Evolutionary conservation across 2,329 filamentous ascomycete genomes (phyloP).

Genomic region (Clarireedia homoeocarpa): DNA sequence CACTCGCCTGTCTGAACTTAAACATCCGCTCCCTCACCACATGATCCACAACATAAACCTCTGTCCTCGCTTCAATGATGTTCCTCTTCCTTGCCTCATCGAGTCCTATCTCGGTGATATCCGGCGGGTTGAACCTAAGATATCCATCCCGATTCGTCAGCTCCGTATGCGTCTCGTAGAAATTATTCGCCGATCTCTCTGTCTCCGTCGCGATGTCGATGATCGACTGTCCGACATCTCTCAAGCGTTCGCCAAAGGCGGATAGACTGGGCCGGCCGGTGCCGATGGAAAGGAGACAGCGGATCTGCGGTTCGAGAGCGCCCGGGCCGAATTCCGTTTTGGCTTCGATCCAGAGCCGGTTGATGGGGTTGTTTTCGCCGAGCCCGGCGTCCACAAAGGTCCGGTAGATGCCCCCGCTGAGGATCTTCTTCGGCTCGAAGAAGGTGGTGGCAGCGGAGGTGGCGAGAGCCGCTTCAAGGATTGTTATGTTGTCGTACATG

Average conservation of each 20-base stretch:
- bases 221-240: slow-evolving; percentile 24
- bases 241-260: slow-evolving; percentile 24
- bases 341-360: neutral
- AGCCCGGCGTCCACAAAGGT: neutral
- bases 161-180: neutral
- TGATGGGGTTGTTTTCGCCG: neutral
- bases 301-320: slow-evolving; percentile 25
- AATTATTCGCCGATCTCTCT: neutral
- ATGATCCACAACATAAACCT: neutral
- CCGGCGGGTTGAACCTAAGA: neutral
- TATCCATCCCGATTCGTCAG: neutral
- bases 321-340: slow-evolving; percentile 27
- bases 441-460: neutral
- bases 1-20: neutral
- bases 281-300: slow-evolving; percentile 35
- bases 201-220: neutral
- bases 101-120: neutral
- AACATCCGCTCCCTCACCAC: neutral
- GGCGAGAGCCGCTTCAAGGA: neutral
- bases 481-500: neutral
- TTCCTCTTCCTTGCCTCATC: slow-evolving; percentile 22
- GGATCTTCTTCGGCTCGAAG: neutral
- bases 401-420: neutral
- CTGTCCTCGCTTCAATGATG: slow-evolving; percentile 21
- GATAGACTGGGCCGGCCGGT: slow-evolving; percentile 30